These are phyloP conservation scores for Mycosphaerella arachidis DNA, from an alignment of 2,329 filamentous ascomycete genomes.

Conservation along the genomic window DNA sequence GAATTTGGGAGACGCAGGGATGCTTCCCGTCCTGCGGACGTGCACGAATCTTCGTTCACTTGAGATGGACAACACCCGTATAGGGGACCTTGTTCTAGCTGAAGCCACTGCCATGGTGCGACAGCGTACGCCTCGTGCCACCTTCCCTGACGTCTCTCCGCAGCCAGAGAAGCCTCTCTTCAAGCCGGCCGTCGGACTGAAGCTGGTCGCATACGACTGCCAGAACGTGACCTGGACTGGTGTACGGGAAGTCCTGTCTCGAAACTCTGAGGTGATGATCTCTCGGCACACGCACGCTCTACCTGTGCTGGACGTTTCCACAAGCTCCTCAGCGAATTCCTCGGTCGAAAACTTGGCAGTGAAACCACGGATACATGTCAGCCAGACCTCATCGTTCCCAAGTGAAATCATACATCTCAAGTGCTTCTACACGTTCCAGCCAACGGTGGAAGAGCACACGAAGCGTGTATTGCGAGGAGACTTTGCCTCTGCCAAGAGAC, in stretches of 20 bases:
- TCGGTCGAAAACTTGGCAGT: constrained; percentile 18
- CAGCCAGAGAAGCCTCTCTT: constrained; percentile 20
- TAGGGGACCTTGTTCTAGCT: constrained; percentile 78
- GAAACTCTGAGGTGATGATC: constrained; percentile 70
- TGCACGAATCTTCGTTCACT: constrained; percentile 66
- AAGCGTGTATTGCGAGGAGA: constrained; percentile 79
- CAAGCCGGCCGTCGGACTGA: constrained; percentile 55
- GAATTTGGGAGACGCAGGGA: constrained; percentile 72
- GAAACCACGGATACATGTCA: constrained; percentile 26
- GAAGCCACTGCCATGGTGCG: constrained; percentile 81
- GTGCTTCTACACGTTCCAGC: constrained; percentile 93
- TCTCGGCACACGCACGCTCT: constrained; percentile 33
- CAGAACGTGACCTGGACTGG: constrained; percentile 89
- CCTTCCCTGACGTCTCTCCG: constrained; percentile 39
- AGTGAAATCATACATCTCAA: constrained; percentile 80
- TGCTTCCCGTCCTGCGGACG: constrained; percentile 74
- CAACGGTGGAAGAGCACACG: constrained; percentile 88
- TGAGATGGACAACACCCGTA: constrained; percentile 88
- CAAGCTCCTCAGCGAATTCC: constrained; percentile 23
- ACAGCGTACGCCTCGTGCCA: constrained; percentile 42
- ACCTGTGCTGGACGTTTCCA: constrained; percentile 21
- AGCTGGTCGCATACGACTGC: constrained; percentile 85
- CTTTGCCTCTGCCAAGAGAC: constrained; percentile 64
- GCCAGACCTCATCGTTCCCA: constrained; percentile 54
- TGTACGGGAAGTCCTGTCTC: constrained; percentile 76